A percentile compares a stretch with the other conserved stretches of the same genome.
phyloP scores from a whole-genome alignment of 176 grass and related monocot genomes.

The Avena insularis region DNA sequence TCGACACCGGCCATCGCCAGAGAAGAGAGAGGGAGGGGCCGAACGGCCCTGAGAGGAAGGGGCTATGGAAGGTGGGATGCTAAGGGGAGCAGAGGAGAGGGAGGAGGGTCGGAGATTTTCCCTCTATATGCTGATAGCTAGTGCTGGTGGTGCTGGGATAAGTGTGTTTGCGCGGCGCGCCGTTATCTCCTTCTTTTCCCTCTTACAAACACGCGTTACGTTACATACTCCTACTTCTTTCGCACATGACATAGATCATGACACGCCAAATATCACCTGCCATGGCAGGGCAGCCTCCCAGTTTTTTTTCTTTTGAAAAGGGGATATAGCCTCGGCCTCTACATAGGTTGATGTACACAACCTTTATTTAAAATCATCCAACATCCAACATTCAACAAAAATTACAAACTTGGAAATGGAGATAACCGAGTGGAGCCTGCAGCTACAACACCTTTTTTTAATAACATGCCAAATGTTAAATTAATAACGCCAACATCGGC shows the following conservation, averaged over 20 bases:
- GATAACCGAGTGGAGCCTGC: not conserved
- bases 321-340: too few species aligned
- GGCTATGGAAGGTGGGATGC: too few species aligned
- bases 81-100: too few species aligned
- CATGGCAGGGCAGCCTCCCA: not conserved
- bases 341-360: too few species aligned
- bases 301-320: too few species aligned
- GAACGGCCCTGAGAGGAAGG: too few species aligned
- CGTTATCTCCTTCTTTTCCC: not conserved
- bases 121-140: not conserved
- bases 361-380: too few species aligned
- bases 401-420: not conserved
- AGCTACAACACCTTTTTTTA: not conserved
- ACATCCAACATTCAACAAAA: too few species aligned
- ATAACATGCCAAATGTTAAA: too few species aligned
- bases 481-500: too few species aligned
- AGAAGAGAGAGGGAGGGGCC: too few species aligned
- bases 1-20: too few species aligned
- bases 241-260: not conserved
- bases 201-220: not conserved
- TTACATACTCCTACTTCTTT: not conserved
- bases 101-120: not conserved
- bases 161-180: not conserved
- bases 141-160: not conserved
- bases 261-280: not conserved